Evolutionary conservation across 768 basidiomycete species (phyloP).

Genomic region (Phylloporus rhodoxanthus): DNA sequence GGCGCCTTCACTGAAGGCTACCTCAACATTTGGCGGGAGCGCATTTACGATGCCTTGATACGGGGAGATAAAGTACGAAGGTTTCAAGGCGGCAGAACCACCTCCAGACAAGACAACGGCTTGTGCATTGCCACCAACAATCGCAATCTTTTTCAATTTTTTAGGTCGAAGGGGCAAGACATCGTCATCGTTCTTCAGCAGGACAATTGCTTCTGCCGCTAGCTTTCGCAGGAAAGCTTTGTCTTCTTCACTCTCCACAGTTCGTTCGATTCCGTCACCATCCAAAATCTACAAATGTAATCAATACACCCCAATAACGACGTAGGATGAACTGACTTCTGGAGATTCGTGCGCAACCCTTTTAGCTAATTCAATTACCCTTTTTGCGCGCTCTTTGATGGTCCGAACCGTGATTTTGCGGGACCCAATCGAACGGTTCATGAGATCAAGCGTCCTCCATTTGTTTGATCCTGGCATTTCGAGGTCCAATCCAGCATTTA

Average conservation of each 20-base stretch:
- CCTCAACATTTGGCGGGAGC: conserved; percentile 43
- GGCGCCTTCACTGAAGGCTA: conserved; percentile 66
- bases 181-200: conserved; percentile 61
- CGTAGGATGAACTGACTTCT: conserved; percentile 38
- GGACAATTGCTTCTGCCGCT: conserved; percentile 66
- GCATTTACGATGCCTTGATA: conserved; percentile 69
- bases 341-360: conserved; percentile 62
- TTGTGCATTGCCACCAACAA: conserved; percentile 65
- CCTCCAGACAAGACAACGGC: conserved; percentile 68
- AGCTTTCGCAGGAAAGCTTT: conserved; percentile 57
- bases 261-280: conserved; percentile 63
- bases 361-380: conserved; percentile 64
- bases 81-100: conserved; percentile 63
- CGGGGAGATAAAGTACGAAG: conserved; percentile 72
- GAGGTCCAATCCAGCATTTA: conserved; percentile 76
- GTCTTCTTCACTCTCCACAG: conserved; percentile 56
- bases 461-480: conserved; percentile 78
- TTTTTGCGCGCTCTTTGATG: conserved; percentile 59
- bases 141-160: conserved; percentile 60
- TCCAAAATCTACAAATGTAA: conserved; percentile 49
- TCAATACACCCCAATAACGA: not conserved
- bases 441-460: conserved; percentile 66
- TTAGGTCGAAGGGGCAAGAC: conserved; percentile 35
- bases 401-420: conserved; percentile 62
- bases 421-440: conserved; percentile 53